Evolutionary conservation across 495 filamentous ascomycete species (phyloP).

Genomic region (Pyrenula massariospora): DNA sequence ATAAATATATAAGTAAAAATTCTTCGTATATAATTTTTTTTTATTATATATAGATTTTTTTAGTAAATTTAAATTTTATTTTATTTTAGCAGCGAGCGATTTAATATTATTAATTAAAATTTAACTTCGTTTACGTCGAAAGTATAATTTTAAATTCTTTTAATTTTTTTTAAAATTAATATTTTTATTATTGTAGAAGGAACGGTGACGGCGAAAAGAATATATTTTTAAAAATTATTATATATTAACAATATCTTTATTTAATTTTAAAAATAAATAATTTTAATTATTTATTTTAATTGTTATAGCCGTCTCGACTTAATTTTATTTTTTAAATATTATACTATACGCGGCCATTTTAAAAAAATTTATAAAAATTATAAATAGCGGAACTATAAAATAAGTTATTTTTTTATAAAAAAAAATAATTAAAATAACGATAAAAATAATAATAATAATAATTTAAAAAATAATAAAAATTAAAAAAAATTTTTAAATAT

Average conservation of each 20-base stretch:
- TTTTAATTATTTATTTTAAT: neutral
- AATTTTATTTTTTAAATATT: neutral
- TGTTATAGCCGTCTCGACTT: neutral
- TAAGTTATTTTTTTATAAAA: too few species aligned
- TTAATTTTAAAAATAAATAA: neutral
- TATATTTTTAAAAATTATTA: neutral
- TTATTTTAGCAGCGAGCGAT: neutral
- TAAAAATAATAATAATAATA: neutral
- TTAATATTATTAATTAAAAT: neutral
- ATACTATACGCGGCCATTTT: too few species aligned
- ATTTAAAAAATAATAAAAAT: neutral
- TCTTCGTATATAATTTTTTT: conserved; percentile 1
- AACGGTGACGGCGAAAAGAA: too few species aligned
- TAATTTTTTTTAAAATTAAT: conserved; percentile 2
- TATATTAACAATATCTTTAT: neutral
- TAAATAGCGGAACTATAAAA: too few species aligned
- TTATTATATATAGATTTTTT: neutral
- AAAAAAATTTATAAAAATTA: too few species aligned
- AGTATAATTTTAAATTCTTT: neutral
- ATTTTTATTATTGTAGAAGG: neutral
- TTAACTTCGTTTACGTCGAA: neutral
- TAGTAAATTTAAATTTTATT: neutral
- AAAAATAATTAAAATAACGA: neutral
- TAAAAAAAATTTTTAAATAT: neutral
- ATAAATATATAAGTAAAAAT: neutral